Percentiles rank a stretch among this genome's conserved stretches.
phyloP scores from a whole-genome alignment of 1,284 basidiomycete genomes.

The Stygiomarasmius scandens region DNA sequence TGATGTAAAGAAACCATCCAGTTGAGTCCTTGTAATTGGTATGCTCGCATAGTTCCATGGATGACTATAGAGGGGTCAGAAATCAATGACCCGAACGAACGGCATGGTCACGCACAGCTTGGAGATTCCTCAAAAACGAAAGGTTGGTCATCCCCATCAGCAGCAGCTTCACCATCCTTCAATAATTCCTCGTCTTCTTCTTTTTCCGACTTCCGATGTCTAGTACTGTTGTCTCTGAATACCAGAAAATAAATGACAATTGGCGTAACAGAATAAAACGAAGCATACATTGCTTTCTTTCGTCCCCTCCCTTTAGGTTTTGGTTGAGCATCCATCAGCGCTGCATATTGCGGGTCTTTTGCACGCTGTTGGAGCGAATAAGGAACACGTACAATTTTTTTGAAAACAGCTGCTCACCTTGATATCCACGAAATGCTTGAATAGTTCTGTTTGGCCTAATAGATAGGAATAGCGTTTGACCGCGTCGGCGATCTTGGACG shows the following conservation, averaged over 20 bases:
- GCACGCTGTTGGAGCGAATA: constrained; percentile 58
- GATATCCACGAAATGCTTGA: constrained; percentile 95
- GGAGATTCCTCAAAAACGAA: constrained; percentile 93
- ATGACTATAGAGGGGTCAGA: constrained; percentile 60
- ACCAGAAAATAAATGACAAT: constrained; percentile 10
- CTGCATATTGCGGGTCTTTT: constrained; percentile 93
- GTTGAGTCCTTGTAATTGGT: constrained; percentile 96
- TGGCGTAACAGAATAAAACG: background rate
- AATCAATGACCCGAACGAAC: constrained; percentile 2
- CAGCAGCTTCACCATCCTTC: constrained; percentile 82
- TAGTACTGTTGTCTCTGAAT: constrained; percentile 69
- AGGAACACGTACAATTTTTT: constrained; percentile 2
- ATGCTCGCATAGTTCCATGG: constrained; percentile 88
- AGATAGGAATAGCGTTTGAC: constrained; percentile 95
- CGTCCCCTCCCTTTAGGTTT: constrained; percentile 81
- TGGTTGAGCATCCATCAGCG: constrained; percentile 82
- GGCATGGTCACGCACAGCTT: constrained; percentile 56
- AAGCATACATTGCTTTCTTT: constrained; percentile 74
- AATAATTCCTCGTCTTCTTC: constrained; percentile 97
- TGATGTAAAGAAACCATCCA: constrained; percentile 96
- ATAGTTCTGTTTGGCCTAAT: constrained; percentile 93
- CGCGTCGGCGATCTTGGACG: constrained; percentile 79
- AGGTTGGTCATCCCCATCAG: constrained; percentile 81
- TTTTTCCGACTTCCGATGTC: constrained; percentile 95
- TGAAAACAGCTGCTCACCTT: constrained; percentile 56